Conservation (phyloP, 1,284 basidiomycete species). For the Apiotrichum veenhuisii region DNA sequence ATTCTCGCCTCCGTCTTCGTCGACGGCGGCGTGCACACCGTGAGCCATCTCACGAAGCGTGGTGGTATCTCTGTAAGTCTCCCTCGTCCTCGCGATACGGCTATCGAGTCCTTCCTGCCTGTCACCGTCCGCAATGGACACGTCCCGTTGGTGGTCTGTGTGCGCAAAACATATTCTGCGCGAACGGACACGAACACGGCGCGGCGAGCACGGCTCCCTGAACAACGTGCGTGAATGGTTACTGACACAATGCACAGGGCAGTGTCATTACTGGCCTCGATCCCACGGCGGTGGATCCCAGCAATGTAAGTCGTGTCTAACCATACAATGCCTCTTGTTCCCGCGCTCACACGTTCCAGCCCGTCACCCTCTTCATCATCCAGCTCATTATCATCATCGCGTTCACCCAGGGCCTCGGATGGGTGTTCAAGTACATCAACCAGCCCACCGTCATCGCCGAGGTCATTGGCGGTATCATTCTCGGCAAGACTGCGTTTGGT, state of each 20-base stretch:
- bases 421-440: constrained; percentile 62
- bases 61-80: background rate
- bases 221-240: no score
- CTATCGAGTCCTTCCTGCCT: background rate
- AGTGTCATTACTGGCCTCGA: constrained; percentile 58
- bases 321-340: background rate
- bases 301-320: background rate
- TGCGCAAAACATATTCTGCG: background rate
- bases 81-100: background rate
- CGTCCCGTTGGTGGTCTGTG: background rate
- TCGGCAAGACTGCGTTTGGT: constrained; percentile 65
- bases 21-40: background rate
- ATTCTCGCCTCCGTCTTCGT: background rate
- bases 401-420: constrained; percentile 67
- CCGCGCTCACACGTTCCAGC: constrained; percentile 49
- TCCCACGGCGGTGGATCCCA: constrained; percentile 45
- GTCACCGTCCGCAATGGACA: background rate
- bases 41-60: background rate
- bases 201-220: background rate
- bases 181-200: background rate
- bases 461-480: constrained; percentile 75
- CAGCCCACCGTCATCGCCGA: constrained; percentile 86
- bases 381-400: constrained; percentile 60
- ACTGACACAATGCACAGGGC: constrained; percentile 17
- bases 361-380: constrained; percentile 78